Evolutionary conservation across 129 eudicot genomes (phyloP).

Genomic region (Rutidosis leptorrhynchoides): DNA sequence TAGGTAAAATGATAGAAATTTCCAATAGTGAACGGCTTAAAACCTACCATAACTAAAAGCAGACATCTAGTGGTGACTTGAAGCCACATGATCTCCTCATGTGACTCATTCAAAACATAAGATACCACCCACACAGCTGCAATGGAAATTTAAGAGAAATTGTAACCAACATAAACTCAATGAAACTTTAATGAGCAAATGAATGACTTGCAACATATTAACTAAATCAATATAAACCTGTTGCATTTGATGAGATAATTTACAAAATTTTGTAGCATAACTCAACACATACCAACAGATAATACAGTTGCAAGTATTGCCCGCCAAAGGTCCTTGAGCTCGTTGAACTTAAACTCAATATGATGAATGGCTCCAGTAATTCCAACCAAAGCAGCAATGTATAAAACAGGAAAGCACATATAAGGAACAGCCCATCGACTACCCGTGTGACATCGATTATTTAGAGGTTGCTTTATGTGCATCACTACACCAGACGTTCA

Average conservation of each 20-base stretch:
- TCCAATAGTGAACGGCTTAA: slow-evolving; percentile 6
- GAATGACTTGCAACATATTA: slow-evolving; percentile 7
- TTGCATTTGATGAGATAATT: neutral
- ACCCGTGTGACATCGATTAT: slow-evolving; percentile 72
- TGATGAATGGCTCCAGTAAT: slow-evolving; percentile 75
- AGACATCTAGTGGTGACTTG: slow-evolving; percentile 73
- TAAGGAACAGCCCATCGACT: slow-evolving; percentile 57
- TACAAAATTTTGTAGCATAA: neutral
- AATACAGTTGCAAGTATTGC: slow-evolving; percentile 63
- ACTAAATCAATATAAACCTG: slow-evolving; percentile 2
- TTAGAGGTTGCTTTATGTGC: slow-evolving; percentile 58
- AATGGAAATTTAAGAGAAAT: slow-evolving; percentile 22
- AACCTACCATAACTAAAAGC: slow-evolving; percentile 55
- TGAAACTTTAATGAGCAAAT: slow-evolving; percentile 10
- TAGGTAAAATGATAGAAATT: neutral
- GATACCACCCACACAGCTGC: slow-evolving; percentile 70
- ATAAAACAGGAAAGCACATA: slow-evolving; percentile 54
- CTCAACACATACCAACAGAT: slow-evolving; percentile 46
- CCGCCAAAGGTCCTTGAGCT: slow-evolving; percentile 94
- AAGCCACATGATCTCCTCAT: slow-evolving; percentile 64
- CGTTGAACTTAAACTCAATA: slow-evolving; percentile 81
- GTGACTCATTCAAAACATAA: slow-evolving; percentile 68
- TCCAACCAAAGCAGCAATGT: slow-evolving; percentile 59
- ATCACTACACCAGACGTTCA: slow-evolving; percentile 47
- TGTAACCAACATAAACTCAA: slow-evolving; percentile 13